Percentiles rank a stretch among this genome's conserved stretches.
phyloP scores from a whole-genome alignment of 1,139 yeast genomes.

The Kodamaea sp. region DNA sequence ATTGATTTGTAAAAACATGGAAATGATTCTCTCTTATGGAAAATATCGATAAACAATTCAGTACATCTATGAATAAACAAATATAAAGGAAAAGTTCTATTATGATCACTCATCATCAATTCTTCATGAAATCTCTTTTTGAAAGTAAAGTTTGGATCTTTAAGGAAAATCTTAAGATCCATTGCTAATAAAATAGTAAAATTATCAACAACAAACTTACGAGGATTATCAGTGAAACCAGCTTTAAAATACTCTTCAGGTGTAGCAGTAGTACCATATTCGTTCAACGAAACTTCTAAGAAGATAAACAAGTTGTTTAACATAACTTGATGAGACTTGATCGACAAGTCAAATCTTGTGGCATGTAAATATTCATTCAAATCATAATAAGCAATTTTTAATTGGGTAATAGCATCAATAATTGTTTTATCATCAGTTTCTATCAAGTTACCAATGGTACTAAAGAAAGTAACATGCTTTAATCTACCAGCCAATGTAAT shows the following conservation, averaged over 20 bases:
- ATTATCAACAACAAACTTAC: conserved; percentile 39
- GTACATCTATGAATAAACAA: conserved; percentile 36
- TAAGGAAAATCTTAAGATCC: conserved; percentile 50
- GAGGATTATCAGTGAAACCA: conserved; percentile 46
- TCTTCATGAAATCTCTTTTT: conserved; percentile 59
- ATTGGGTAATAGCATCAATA: conserved; percentile 29
- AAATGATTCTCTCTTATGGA: conserved; percentile 31
- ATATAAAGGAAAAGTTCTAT: conserved; percentile 42
- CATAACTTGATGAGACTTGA: conserved; percentile 41
- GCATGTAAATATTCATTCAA: conserved; percentile 37
- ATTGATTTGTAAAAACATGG: conserved; percentile 43
- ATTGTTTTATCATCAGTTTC: conserved; percentile 39
- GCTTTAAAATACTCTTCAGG: conserved; percentile 44
- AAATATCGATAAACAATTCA: conserved; percentile 37
- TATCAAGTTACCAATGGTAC: conserved; percentile 37
- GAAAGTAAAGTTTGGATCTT: conserved; percentile 54
- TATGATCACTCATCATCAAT: conserved; percentile 46
- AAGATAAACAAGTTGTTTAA: conserved; percentile 39
- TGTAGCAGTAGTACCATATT: conserved; percentile 45
- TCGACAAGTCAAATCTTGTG: conserved; percentile 38
- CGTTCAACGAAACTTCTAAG: conserved; percentile 43
- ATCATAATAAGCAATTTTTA: conserved; percentile 36
- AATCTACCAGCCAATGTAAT: conserved; percentile 44
- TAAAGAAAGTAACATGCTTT: conserved; percentile 44
- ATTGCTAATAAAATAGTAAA: conserved; percentile 43